Conservation (phyloP, 805 yeast species). For the Cyberlindnera japonica region DNA sequence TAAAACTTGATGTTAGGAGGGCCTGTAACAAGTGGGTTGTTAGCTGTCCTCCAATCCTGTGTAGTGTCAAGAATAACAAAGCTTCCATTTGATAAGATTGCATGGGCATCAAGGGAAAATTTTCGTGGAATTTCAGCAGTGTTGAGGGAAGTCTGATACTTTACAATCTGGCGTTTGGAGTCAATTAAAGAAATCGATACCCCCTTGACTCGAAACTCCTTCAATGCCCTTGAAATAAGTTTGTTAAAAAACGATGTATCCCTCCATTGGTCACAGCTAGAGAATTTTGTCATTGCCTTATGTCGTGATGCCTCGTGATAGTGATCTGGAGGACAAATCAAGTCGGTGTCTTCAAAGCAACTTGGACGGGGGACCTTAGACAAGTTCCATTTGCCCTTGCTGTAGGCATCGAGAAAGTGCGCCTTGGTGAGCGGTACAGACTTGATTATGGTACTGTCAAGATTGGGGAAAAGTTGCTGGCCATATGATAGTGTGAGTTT, state of each 20-base stretch:
- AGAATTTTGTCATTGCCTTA: conserved; percentile 39
- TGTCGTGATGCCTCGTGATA: conserved; percentile 46
- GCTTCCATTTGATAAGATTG: conserved; percentile 54
- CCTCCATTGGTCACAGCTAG: conserved; percentile 47
- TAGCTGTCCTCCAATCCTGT: conserved; percentile 64
- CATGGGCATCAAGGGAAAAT: conserved; percentile 65
- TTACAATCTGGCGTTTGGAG: conserved; percentile 43
- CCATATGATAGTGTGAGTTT: conserved; percentile 4
- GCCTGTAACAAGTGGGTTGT: conserved; percentile 62
- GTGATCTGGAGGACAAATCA: conserved; percentile 59
- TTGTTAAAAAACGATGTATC: conserved; percentile 36
- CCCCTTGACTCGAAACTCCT: conserved; percentile 44
- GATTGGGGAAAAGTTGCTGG: conserved; percentile 15
- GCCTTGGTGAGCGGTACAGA: conserved; percentile 42
- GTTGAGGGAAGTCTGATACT: conserved; percentile 45
- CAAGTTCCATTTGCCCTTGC: conserved; percentile 52
- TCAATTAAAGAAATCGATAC: conserved; percentile 58
- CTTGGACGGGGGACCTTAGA: conserved; percentile 54
- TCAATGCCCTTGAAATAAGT: conserved; percentile 36
- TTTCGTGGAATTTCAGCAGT: conserved; percentile 49
- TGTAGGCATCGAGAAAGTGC: conserved; percentile 54
- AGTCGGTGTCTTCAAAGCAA: conserved; percentile 42
- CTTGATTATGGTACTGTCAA: conserved; percentile 6
- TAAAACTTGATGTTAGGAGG: conserved; percentile 59
- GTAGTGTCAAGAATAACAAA: conserved; percentile 57